Evolutionary conservation across 2,329 filamentous ascomycete species (phyloP).

Genomic region (Dryadomyces quercus-mongolicae): DNA sequence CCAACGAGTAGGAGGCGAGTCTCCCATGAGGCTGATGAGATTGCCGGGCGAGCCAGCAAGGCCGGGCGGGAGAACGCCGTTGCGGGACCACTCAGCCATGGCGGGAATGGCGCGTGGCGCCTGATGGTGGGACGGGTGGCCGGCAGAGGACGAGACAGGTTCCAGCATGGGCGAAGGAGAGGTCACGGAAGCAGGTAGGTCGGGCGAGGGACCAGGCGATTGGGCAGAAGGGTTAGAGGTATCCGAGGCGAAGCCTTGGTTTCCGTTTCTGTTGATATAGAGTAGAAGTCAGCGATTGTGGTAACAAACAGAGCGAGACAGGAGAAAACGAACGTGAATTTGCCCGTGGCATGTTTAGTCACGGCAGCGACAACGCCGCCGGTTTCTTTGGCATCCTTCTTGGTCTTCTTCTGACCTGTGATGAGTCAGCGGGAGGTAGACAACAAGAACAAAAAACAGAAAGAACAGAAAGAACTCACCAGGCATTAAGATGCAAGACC

Average conservation of each 20-base stretch:
- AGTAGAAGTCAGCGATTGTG: slow-evolving; percentile 1
- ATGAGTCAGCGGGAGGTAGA: neutral
- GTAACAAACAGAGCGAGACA: slow-evolving; percentile 14
- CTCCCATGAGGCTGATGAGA: slow-evolving; percentile 36
- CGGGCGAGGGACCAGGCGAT: slow-evolving; percentile 32
- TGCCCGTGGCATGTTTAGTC: slow-evolving; percentile 38
- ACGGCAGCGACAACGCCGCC: slow-evolving; percentile 40
- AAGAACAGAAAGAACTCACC: slow-evolving; percentile 5
- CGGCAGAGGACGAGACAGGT: slow-evolving; percentile 26
- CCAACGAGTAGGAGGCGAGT: slow-evolving; percentile 40
- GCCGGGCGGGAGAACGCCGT: slow-evolving; percentile 18
- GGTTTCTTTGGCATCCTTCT: slow-evolving; percentile 42
- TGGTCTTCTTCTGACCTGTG: slow-evolving; percentile 31
- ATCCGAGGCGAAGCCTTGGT: slow-evolving; percentile 25
- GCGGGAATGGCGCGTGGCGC: slow-evolving; percentile 31
- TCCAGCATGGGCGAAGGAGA: slow-evolving; percentile 34
- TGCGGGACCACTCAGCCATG: slow-evolving; percentile 26
- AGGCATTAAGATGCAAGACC: slow-evolving; percentile 13
- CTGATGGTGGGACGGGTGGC: slow-evolving; percentile 26
- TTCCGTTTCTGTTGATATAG: slow-evolving; percentile 13
- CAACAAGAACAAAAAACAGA: neutral
- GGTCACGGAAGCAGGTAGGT: slow-evolving; percentile 28
- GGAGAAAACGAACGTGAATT: slow-evolving; percentile 33
- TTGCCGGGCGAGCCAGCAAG: slow-evolving; percentile 41
- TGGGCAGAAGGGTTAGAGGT: slow-evolving; percentile 28